Conservation (phyloP, 1,284 basidiomycete species). For the Vanrija pseudolonga region DNA sequence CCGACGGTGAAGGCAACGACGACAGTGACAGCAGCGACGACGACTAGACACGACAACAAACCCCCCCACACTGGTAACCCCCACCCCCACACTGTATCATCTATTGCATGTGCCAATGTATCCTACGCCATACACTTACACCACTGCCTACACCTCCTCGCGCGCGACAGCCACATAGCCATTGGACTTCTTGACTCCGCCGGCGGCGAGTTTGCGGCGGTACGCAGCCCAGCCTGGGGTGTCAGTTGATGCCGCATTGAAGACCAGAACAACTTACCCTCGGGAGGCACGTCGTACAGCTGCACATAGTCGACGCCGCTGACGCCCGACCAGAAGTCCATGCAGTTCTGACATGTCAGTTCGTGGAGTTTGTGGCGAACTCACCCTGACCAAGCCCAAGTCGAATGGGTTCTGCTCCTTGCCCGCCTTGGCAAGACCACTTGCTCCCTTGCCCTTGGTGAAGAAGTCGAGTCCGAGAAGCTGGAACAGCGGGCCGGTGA, state of each 20-base stretch:
- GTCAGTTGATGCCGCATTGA: neutral
- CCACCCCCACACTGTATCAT: neutral
- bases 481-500: conserved; percentile 59
- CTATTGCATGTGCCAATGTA: neutral
- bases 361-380: conserved; percentile 5
- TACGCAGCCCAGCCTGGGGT: conserved; percentile 38
- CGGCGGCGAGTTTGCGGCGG: conserved; percentile 29
- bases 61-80: neutral
- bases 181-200: conserved; percentile 11
- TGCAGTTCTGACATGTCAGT: conserved; percentile 64
- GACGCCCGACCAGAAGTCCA: conserved; percentile 90
- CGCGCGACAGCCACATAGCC: conserved; percentile 31
- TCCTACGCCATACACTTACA: neutral
- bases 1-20: neutral
- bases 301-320: conserved; percentile 81
- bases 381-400: conserved; percentile 62
- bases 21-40: conserved; percentile 1
- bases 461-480: conserved; percentile 89
- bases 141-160: conserved; percentile 28
- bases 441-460: conserved; percentile 80
- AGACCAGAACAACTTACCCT: conserved; percentile 58
- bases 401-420: conserved; percentile 89
- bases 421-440: conserved; percentile 63
- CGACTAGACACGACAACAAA: neutral
- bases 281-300: conserved; percentile 81